Evolutionary conservation across 1,139 yeast genomes (phyloP), one percentile per base, ranked within the genome.

Genomic region (Taiozyma sp.): DNA sequence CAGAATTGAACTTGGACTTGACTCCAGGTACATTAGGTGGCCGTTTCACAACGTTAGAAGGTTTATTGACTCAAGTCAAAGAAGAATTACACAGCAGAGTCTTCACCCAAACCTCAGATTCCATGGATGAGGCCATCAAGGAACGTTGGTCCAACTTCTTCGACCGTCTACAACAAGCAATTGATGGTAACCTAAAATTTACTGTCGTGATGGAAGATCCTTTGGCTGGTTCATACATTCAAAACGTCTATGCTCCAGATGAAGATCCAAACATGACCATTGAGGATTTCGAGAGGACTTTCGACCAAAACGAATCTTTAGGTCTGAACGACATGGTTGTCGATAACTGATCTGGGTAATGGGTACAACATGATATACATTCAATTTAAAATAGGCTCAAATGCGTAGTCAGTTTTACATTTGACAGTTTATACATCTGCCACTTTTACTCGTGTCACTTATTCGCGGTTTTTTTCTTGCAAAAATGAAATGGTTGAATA

Each of bases 21-120:
- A 89, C 95, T 16, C 95, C 97, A 41, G 99, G 99, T 54, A 95
- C 99, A 14, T 76, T 95, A 50, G 99, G 99, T 54, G 99, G 99
- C 50, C 80, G 99, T 65, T 95, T 95, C 74, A 95, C 99, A 46
- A 95, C 99, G 22, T 74, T 93, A 58, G 99, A 93, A 72, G 99
- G 99, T 54, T 76, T 95, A 53, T 73, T 95, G 58, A 77, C 81
- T 47, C 98, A 95, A 70, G 98, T 93, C 21, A 75, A 81, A 59
- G 97, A 89, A 54, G 99, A 93, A 69, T 79, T 95, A 57, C 87
- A 90, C 62, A 73, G 85, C 19, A 81, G 95, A 68, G 96, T 93
- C 11, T 88, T 88, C 67, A 79, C 89, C 8, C 86, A 87, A 65
- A 84, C 95, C 3, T 86, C 95, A 1, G 99, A 93, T 65, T 87